Conservation (phyloP, 257 asterid genomes). For the Solanum lignicaule region DNA sequence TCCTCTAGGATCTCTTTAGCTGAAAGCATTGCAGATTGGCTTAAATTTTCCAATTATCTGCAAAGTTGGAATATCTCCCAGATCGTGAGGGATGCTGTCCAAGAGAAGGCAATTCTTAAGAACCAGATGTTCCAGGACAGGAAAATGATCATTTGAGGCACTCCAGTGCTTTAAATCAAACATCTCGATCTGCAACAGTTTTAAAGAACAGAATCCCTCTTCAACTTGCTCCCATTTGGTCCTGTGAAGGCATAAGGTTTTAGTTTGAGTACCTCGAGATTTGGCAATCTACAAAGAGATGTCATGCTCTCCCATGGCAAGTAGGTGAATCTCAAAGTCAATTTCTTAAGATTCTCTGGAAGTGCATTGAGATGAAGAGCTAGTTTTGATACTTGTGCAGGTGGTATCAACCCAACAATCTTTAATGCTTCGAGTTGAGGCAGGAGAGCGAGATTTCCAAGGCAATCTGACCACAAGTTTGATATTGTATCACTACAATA, state of each 20-base stretch:
- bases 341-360: constrained; percentile 9
- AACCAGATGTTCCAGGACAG: constrained; percentile 13
- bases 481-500: not conserved
- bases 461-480: not conserved
- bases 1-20: constrained; percentile 16
- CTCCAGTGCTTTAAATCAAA: not conserved
- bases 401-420: not conserved
- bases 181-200: not conserved
- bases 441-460: not conserved
- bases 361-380: not conserved
- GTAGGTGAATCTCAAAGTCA: not conserved
- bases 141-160: not conserved
- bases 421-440: not conserved
- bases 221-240: constrained; percentile 8
- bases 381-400: not conserved
- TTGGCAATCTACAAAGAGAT: not conserved
- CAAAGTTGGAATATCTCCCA: constrained; percentile 16
- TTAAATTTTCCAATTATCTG: constrained; percentile 5
- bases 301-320: constrained; percentile 1
- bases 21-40: not conserved
- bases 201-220: not conserved
- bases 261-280: constrained; percentile 12
- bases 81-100: constrained; percentile 3
- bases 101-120: constrained; percentile 6
- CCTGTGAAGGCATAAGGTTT: not conserved